Base-by-base conservation (phyloP, 1,284 basidiomycete genomes). In the Melanopsichium pennsylvanicum region DNA sequence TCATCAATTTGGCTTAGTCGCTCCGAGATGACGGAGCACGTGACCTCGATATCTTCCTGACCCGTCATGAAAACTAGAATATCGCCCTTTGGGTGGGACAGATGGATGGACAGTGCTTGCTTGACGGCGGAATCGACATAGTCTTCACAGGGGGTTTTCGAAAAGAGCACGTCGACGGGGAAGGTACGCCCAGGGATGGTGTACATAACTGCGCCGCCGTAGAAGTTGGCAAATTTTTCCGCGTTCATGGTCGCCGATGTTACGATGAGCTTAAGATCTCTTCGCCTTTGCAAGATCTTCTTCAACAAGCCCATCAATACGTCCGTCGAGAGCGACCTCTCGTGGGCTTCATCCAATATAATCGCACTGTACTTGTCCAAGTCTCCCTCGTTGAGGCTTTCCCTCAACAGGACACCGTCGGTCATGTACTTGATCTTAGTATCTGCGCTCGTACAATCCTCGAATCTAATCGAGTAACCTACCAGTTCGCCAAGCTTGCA, bases 61-160 rank as follows among this genome's bases (percentile, higher is more conserved):
- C 96, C 96, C 22, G 96, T 99, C 95, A 98, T 98, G 82, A 99
- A 99, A 13, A 98, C 92, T 31, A 99, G 85, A 52, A 98, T 92
- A 83, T 98, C 96, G 5, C 96, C 96, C 0, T 88, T 88, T n/a
- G 93, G 92, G 16, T 90, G 86, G 0, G 93, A 93, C 21, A 98
- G 85, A 79, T 98, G 96, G 45, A 99, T 97, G 76, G 95, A 91
- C 8, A 98, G 85, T 7, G 97, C 90, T 83, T 98, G 94, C 84
- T 97, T 98, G 67, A 99, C 94, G 0, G 96, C 91, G 62, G 90
- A 89, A 77, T 98, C 96, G 56, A 99, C 96, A 76, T 98, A 99
- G 79, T 99, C 96, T 78, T 97, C 95, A 78, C 94, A 97, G 0
- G 96, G 96, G 0, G 93, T 93, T 81, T 97, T 97, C 41, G 91